Conservation (phyloP, 1,139 yeast species). For the Williopsis jadinii region DNA sequence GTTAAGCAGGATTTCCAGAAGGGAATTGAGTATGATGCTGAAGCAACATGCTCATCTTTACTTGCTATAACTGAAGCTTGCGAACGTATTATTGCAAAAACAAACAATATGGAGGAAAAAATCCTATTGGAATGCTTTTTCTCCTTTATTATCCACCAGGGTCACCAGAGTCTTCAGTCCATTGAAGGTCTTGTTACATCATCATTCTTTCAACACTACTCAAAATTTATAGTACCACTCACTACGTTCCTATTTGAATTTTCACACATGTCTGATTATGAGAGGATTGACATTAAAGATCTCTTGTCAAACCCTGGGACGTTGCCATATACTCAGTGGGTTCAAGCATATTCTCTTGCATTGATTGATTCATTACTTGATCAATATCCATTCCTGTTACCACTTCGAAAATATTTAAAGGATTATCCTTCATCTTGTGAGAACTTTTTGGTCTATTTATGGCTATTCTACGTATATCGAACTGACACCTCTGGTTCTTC, state of each 20-base stretch:
- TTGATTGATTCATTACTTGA: too few relatives aligned
- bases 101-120: conserved; percentile 4
- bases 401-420: conserved; percentile 21
- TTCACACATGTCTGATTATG: conserved; percentile 2
- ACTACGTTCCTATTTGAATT: conserved; percentile 11
- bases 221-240: conserved; percentile 5
- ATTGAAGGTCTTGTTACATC: too few relatives aligned
- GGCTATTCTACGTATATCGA: conserved; percentile 23
- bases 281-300: background rate
- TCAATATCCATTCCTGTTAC: conserved; percentile 11
- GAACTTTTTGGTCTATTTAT: conserved; percentile 17
- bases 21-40: conserved; percentile 13
- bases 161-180: too few relatives aligned
- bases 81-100: too few relatives aligned
- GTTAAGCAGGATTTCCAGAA: conserved; percentile 11
- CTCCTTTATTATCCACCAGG: too few relatives aligned
- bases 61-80: too few relatives aligned
- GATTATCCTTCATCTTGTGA: conserved; percentile 10
- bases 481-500: conserved; percentile 10
- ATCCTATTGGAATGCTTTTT: too few relatives aligned
- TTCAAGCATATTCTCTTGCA: too few relatives aligned
- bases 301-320: background rate
- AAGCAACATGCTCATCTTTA: conserved; percentile 5
- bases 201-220: background rate
- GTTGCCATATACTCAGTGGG: too few relatives aligned